Evolutionary conservation across 1,284 basidiomycete genomes (phyloP), one percentile per base, ranked within the genome.

Genomic region (Tilletia indica): DNA sequence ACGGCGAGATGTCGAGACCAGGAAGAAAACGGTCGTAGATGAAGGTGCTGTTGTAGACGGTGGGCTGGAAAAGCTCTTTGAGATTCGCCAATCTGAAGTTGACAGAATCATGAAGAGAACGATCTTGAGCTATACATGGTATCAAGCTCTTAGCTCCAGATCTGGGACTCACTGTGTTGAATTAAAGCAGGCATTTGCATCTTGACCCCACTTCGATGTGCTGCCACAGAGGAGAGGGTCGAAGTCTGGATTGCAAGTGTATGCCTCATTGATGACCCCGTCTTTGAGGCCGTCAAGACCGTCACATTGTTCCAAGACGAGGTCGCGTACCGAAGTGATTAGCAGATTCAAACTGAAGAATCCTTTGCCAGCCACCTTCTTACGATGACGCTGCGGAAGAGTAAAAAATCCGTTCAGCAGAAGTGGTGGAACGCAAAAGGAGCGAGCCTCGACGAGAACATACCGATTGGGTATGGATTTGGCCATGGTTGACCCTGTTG

Each of bases 281-380:
- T 86, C 85, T 47, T 48, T 48, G 5, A 82, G 77, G 16, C 85
- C 85, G 68, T 85, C 85, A 19, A 85, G 68, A 0, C n/a, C 63
- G 70, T 86, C 85, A 72, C 85, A 86, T 71, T 86, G 84, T 2
- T 71, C 69, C 5, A 85, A 67, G 0, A 85, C 77, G 36, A 82
- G 80, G 48, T 75, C 68, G 6, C 80, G 68, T 11, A 85, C 39
- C 47, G 9, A n/a, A n/a, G 11, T 48, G 47, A 48, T 48, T 48
- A 9, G 47, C 11, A 48, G 11, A 48, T 11, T 11, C 47, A 48
- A 19, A 19, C 47, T 11, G 47, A 48, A 48, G 19, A 48, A 48
- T 48, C 11, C 11, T 9, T 48, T 19, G 11, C 54, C 54, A 16
- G 21, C 54, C 8, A 58, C 54, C 21, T 12, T 8, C 8, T 11